phyloP scores from a whole-genome alignment of 306 rosid species.

The Lagenaria siceraria region DNA sequence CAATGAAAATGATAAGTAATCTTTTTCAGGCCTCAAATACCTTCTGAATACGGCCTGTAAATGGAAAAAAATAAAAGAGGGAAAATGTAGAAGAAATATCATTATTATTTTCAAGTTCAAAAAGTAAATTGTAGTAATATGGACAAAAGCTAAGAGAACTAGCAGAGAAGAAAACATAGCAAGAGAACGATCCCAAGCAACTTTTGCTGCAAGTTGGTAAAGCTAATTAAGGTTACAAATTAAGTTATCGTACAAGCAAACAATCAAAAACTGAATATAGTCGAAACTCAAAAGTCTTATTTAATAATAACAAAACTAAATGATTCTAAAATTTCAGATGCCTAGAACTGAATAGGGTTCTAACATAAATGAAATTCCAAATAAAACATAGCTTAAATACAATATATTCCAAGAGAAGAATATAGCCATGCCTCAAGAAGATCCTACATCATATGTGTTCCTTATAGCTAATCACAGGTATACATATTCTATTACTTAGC shows the following conservation, averaged over 20 bases:
- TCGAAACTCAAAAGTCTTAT: not conserved
- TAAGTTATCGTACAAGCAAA: not conserved
- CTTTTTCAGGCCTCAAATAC: slow-evolving; percentile 89
- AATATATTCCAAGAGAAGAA: not conserved
- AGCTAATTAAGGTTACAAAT: not conserved
- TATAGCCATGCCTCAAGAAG: not conserved
- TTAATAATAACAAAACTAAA: not conserved
- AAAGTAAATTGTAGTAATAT: not conserved
- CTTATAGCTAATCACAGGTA: not conserved
- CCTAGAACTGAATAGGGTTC: not conserved
- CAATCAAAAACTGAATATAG: not conserved
- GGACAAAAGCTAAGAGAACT: not conserved
- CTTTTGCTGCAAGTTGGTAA: not conserved
- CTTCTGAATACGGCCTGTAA: slow-evolving; percentile 84
- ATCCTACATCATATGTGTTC: not conserved
- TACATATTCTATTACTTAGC: not conserved
- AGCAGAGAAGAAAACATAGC: not conserved
- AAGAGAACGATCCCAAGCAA: not conserved
- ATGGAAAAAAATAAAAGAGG: not conserved
- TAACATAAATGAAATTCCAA: not conserved
- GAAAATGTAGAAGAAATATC: not conserved
- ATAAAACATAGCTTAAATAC: not conserved
- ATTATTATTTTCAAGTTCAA: not conserved
- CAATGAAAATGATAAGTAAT: slow-evolving; percentile 80
- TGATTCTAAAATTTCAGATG: not conserved